phyloP scores from a whole-genome alignment of 805 yeast species.

The Lipomyces kockii region DNA sequence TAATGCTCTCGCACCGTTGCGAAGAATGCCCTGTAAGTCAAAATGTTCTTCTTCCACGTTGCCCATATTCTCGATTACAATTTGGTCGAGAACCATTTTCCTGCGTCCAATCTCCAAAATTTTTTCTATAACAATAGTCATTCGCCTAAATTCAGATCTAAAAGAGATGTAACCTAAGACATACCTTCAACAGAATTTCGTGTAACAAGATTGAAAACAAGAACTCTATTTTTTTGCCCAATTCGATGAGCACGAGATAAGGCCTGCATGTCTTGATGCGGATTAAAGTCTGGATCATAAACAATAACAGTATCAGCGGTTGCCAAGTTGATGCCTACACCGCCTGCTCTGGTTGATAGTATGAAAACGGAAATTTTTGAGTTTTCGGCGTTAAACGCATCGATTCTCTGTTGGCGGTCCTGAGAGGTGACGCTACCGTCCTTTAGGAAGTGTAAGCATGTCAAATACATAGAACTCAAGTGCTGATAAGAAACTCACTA shows the following conservation, averaged over 20 bases:
- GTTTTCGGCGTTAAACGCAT: slow-evolving; percentile 51
- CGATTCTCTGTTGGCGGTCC: slow-evolving; percentile 67
- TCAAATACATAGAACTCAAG: background rate
- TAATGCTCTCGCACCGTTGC: slow-evolving; percentile 65
- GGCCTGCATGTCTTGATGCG: slow-evolving; percentile 94
- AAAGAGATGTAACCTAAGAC: slow-evolving; percentile 68
- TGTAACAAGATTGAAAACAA: slow-evolving; percentile 51
- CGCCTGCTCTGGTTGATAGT: slow-evolving; percentile 90
- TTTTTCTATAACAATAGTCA: slow-evolving; percentile 51
- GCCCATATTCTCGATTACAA: slow-evolving; percentile 81
- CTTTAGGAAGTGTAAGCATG: slow-evolving; percentile 39
- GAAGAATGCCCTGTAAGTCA: slow-evolving; percentile 45
- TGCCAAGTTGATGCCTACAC: slow-evolving; percentile 83
- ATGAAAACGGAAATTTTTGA: slow-evolving; percentile 59
- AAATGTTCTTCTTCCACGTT: slow-evolving; percentile 79
- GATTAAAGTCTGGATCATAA: slow-evolving; percentile 96
- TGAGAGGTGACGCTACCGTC: slow-evolving; percentile 74
- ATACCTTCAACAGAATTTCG: slow-evolving; percentile 82
- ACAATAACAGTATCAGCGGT: slow-evolving; percentile 87
- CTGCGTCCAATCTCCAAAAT: slow-evolving; percentile 84
- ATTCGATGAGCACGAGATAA: slow-evolving; percentile 93
- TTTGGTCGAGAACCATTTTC: slow-evolving; percentile 88
- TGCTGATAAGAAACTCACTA: slow-evolving; percentile 6
- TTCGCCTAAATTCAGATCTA: too few relatives aligned
- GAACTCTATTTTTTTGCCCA: slow-evolving; percentile 83